Evolutionary conservation across 352 stramenopile genomes (phyloP).

Genomic region (Globisporangium solare): DNA sequence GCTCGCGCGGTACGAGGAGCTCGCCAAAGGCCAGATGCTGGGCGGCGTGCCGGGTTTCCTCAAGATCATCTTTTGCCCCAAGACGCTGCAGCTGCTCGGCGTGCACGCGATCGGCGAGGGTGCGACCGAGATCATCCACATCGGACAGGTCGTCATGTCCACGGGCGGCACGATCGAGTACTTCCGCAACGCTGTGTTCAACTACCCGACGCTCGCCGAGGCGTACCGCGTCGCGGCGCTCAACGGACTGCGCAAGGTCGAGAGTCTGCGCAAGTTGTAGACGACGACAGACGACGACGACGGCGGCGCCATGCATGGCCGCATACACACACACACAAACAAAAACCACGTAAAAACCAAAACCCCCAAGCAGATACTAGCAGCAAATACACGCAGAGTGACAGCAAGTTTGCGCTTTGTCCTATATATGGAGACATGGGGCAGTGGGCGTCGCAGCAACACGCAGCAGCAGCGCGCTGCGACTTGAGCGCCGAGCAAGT

Average conservation of each 20-base stretch:
- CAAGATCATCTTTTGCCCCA: slow-evolving; percentile 85
- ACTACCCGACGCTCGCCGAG: slow-evolving; percentile 89
- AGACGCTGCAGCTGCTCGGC: slow-evolving; percentile 65
- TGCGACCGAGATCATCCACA: slow-evolving; percentile 89
- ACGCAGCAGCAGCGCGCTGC: slow-evolving; percentile 17
- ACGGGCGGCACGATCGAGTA: slow-evolving; percentile 84
- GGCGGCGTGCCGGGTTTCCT: slow-evolving; percentile 72
- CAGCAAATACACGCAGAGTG: no score
- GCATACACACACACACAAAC: no score
- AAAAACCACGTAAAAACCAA: neutral
- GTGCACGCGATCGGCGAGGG: slow-evolving; percentile 84
- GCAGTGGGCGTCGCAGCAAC: slow-evolving; percentile 8
- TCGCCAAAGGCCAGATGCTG: slow-evolving; percentile 84
- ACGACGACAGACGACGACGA: no score
- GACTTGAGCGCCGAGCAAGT: slow-evolving; percentile 55
- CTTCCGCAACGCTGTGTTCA: slow-evolving; percentile 90
- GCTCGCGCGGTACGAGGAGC: slow-evolving; percentile 75
- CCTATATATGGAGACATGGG: no score
- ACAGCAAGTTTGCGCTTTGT: no score
- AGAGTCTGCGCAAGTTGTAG: slow-evolving; percentile 35
- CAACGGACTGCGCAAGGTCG: slow-evolving; percentile 72
- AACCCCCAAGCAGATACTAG: neutral
- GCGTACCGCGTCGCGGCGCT: slow-evolving; percentile 78
- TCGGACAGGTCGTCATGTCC: slow-evolving; percentile 85
- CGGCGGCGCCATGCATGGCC: no score